These are phyloP conservation scores for Gastroboletus turbinatus DNA, from an alignment of 1,284 basidiomycete species.

Conservation along the genomic window DNA sequence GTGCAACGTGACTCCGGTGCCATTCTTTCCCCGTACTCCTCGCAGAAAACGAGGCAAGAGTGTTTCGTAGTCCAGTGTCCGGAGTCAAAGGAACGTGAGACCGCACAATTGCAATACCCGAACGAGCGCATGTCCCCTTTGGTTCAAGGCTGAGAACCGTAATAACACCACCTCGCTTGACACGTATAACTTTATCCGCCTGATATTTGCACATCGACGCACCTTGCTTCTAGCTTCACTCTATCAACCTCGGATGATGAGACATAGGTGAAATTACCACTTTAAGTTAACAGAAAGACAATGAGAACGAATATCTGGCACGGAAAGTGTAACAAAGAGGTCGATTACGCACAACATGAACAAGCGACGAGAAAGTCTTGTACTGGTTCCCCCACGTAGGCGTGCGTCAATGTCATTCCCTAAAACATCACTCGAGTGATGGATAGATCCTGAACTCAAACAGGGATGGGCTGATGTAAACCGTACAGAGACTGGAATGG, in stretches of 20 bases:
- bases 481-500: constrained; percentile 1
- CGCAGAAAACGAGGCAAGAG: constrained; percentile 12
- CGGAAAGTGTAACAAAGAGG: background rate
- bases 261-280: background rate
- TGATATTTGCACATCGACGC: background rate
- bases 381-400: background rate
- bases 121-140: background rate
- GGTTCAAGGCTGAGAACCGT: background rate
- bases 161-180: background rate
- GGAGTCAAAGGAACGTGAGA: constrained; percentile 1
- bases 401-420: background rate
- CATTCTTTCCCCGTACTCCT: background rate
- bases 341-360: background rate
- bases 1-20: constrained; percentile 3
- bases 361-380: background rate
- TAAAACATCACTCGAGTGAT: background rate
- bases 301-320: background rate
- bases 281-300: background rate
- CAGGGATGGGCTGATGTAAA: background rate
- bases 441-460: constrained; percentile 6
- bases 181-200: background rate
- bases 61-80: background rate
- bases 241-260: background rate
- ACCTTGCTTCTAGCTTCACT: background rate
- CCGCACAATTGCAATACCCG: background rate